Evolutionary conservation across 1,139 yeast species (phyloP), one percentile per base, ranked within the genome.

Genomic region (Pichia sp.): DNA sequence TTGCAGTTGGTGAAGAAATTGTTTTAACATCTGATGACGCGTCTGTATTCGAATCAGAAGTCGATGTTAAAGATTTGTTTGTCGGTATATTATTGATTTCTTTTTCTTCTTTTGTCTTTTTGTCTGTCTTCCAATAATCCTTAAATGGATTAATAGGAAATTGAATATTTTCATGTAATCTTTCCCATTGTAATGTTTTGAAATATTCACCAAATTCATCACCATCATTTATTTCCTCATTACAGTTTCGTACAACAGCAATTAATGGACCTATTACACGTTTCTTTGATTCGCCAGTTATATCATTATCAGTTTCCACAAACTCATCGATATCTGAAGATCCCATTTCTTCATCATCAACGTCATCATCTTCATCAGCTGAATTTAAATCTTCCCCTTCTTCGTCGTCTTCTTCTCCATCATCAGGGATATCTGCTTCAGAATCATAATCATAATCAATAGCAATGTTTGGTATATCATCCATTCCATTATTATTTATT

Each of bases 371-470:
- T 25, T 59, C 76, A 47, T 76, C 78, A 22, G 78, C 87, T 1
- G 78, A 87, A 31, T 76, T 80, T 2, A 70, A 74, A 28, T 78
- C 79, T 27, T 70, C 73, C 25, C 74, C 76, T 3, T 51, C 55
- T 7, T 59, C 65, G 28, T 66, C 69, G 8, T 63, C 66, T 25
- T 59, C 6, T 6, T 12, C 76, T 46, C 76, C 78, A 20, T 78
- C 87, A 2, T 87, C 96, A 35, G 24, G 79, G 82, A 90, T 85
- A 50, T 87, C 96, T 34, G 27, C 66, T 55, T 84, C 95, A 1
- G 92, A 79, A 57, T 86, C 95, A 56, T 80, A 81, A 7, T 77
- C 80, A 64, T 87, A 82, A 57, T 82, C 77, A 39, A 78, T 45
- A 2, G 41, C 37, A 4, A 7, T n/a, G 11, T 30, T 30, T 11